Percentiles rank a stretch among this genome's conserved stretches.
Conservation (phyloP, 768 basidiomycete species). For the Tubosaeta sp. region DNA sequence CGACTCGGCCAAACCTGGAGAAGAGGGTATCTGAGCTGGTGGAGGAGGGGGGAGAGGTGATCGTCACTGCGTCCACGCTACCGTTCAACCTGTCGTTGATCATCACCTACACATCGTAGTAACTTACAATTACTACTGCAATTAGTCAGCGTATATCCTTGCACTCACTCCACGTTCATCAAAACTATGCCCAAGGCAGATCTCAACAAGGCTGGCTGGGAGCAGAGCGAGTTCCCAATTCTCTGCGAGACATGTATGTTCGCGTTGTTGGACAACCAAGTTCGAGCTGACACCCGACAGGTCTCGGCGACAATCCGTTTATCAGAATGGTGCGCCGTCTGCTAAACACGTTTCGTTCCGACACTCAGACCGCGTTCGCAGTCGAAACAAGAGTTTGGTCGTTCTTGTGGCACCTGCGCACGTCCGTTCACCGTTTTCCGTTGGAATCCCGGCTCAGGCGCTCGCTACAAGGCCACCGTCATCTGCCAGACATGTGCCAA, state of each 20-base stretch:
- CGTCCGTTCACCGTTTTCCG: slow-evolving; percentile 96
- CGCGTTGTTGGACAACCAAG: not conserved
- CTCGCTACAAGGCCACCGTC: slow-evolving; percentile 94
- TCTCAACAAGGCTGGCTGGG: slow-evolving; percentile 93
- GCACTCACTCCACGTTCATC: not conserved
- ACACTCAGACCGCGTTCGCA: slow-evolving; percentile 43
- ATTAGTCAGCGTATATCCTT: slow-evolving; percentile 28
- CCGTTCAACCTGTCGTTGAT: slow-evolving; percentile 81
- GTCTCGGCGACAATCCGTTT: slow-evolving; percentile 88
- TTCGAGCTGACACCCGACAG: slow-evolving; percentile 34
- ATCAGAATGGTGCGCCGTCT: slow-evolving; percentile 75
- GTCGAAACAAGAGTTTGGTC: slow-evolving; percentile 97
- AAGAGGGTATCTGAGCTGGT: slow-evolving; percentile 85
- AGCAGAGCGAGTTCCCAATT: slow-evolving; percentile 90
- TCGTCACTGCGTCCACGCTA: slow-evolving; percentile 82
- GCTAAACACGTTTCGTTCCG: not conserved
- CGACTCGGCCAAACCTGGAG: slow-evolving; percentile 86
- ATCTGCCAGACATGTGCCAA: slow-evolving; percentile 97
- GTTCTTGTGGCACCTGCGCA: slow-evolving; percentile 96
- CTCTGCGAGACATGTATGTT: slow-evolving; percentile 87
- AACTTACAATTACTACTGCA: not conserved
- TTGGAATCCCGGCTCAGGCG: slow-evolving; percentile 95
- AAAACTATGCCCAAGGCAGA: slow-evolving; percentile 75
- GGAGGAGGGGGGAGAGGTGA: slow-evolving; percentile 68
- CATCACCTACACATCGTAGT: slow-evolving; percentile 47